Conservation (phyloP, 768 basidiomycete species). For the Steccherinum ochraceum region DNA sequence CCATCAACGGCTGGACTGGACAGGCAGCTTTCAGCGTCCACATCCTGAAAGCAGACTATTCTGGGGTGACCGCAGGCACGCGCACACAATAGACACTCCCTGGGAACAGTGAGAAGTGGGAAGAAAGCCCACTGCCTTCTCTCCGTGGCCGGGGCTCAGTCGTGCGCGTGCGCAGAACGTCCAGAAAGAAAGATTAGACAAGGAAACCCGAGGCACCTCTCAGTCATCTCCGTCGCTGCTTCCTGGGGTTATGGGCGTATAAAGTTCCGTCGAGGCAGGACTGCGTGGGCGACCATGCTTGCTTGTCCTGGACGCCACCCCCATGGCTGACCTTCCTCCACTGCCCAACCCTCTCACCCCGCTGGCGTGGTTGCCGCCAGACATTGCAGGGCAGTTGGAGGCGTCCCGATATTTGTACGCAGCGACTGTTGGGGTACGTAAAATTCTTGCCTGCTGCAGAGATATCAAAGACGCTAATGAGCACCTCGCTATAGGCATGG, state of each 20-base stretch:
- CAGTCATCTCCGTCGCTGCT: background rate
- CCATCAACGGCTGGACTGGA: background rate
- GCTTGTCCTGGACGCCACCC: background rate
- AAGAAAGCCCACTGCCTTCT: no score
- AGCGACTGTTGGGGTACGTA: constrained; percentile 4
- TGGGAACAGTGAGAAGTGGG: background rate
- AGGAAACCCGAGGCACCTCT: background rate
- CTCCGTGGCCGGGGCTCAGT: no score
- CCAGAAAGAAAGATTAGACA: no score
- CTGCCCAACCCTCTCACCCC: constrained; percentile 5
- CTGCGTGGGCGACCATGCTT: background rate
- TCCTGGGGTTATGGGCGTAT: background rate
- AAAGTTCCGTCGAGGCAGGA: background rate
- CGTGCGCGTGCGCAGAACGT: no score
- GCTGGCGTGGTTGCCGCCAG: constrained; percentile 6
- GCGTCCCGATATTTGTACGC: constrained; percentile 6
- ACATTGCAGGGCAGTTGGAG: constrained; percentile 5
- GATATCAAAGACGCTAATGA: background rate
- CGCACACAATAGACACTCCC: background rate
- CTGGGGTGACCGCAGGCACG: background rate
- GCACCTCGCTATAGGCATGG: constrained; percentile 1
- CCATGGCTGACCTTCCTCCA: constrained; percentile 1
- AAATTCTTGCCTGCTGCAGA: background rate
- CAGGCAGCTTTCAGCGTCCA: background rate
- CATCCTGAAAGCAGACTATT: background rate